Evolutionary conservation across 148 eudicot genomes (phyloP).

Genomic region (Pharnaceum exiguum): DNA sequence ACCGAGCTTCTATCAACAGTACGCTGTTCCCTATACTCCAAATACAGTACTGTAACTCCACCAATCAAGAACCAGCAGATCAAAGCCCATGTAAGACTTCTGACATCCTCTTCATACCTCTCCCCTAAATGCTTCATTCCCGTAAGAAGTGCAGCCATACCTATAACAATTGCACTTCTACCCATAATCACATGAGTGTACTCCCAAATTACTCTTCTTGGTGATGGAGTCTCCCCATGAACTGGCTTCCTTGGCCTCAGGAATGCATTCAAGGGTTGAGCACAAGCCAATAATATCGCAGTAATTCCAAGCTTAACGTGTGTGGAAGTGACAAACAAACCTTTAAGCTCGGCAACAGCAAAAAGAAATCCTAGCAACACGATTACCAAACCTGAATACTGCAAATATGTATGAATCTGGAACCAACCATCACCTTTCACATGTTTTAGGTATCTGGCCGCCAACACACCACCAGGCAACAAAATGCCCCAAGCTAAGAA

Average conservation of each 20-base stretch:
- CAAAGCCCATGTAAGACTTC: slow-evolving; percentile 72
- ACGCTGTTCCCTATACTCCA: slow-evolving; percentile 61
- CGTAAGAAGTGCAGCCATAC: slow-evolving; percentile 67
- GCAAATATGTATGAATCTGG: slow-evolving; percentile 76
- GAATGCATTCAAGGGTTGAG: slow-evolving; percentile 74
- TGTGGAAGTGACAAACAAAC: slow-evolving; percentile 47
- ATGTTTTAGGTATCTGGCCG: slow-evolving; percentile 78
- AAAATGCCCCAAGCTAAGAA: slow-evolving; percentile 94
- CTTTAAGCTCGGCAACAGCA: slow-evolving; percentile 93
- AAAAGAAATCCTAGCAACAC: slow-evolving; percentile 82
- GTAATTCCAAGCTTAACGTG: slow-evolving; percentile 83
- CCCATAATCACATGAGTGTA: slow-evolving; percentile 65
- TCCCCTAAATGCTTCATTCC: slow-evolving; percentile 93
- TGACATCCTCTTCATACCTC: slow-evolving; percentile 66
- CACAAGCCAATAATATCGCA: slow-evolving; percentile 56
- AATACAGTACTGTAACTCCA: slow-evolving; percentile 45
- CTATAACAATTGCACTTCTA: slow-evolving; percentile 58
- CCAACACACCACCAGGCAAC: slow-evolving; percentile 75
- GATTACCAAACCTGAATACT: slow-evolving; percentile 79
- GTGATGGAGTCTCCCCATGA: slow-evolving; percentile 43
- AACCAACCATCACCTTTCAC: slow-evolving; percentile 85
- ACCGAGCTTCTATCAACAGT: slow-evolving; percentile 32
- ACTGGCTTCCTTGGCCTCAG: slow-evolving; percentile 72
- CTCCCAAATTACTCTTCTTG: slow-evolving; percentile 69
- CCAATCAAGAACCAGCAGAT: slow-evolving; percentile 68